A percentile compares a stretch with the other conserved stretches of the same genome.
phyloP scores from a whole-genome alignment of 2,329 filamentous ascomycete genomes.

The Trematosphaeria pertusa region DNA sequence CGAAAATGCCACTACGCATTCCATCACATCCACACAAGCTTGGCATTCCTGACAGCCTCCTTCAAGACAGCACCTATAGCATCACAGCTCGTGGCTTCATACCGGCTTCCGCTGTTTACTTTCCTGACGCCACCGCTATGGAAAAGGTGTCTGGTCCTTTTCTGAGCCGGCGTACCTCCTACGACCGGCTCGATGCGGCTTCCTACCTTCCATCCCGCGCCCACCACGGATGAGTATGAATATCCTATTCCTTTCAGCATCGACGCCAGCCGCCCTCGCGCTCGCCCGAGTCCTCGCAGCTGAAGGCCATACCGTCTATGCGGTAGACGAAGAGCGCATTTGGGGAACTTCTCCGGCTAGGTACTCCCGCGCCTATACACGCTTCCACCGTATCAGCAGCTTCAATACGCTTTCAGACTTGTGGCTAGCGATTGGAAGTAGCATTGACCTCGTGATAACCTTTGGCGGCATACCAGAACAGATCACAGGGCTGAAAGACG shows the following conservation, averaged over 20 bases:
- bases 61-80: no score
- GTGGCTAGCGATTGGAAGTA: conserved; percentile 4
- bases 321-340: conserved; percentile 14
- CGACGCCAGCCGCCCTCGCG: conserved; percentile 13
- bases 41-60: no score
- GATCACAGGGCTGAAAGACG: not conserved
- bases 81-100: no score
- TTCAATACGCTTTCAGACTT: not conserved
- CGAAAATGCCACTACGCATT: no score
- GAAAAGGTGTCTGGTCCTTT: no score
- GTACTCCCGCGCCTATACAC: conserved; percentile 11
- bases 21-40: no score
- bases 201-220: not conserved
- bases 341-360: conserved; percentile 14
- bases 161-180: no score
- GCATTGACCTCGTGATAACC: conserved; percentile 12
- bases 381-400: conserved; percentile 7
- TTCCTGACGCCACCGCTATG: no score
- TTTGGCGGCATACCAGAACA: conserved; percentile 1
- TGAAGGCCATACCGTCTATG: conserved; percentile 14
- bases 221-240: no score
- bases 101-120: no score
- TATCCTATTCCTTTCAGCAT: conserved; percentile 15
- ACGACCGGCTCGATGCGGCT: no score
- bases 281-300: conserved; percentile 15